Percentiles rank a stretch among this genome's conserved stretches.
Evolutionary conservation across 2,329 filamentous ascomycete genomes (phyloP).

Genomic region (Leptographium wingfieldii): DNA sequence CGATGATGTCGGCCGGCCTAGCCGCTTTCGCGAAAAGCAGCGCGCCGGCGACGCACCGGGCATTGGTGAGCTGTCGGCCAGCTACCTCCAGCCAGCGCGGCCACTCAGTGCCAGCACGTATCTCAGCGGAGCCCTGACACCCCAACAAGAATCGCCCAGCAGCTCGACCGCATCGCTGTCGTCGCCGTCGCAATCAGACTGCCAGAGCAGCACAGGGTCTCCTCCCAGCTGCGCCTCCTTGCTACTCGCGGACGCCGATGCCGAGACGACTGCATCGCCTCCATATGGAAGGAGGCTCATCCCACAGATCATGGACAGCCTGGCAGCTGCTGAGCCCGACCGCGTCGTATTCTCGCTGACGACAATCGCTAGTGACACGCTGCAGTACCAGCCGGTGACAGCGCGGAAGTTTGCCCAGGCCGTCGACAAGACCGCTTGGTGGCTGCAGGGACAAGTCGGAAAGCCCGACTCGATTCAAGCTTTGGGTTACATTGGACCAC

Average conservation of each 20-base stretch:
- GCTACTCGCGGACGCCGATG: background rate
- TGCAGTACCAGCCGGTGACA: background rate
- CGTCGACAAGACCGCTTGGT: slow-evolving; percentile 2
- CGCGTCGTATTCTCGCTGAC: slow-evolving; percentile 1
- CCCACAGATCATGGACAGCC: slow-evolving; percentile 3
- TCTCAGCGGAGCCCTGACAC: background rate
- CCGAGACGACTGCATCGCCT: background rate
- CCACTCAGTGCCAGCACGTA: background rate
- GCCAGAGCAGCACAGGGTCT: background rate
- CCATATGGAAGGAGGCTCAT: background rate
- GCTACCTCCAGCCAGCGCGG: background rate
- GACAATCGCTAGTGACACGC: background rate
- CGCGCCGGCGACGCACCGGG: background rate
- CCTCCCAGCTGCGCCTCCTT: background rate
- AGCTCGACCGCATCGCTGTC: background rate
- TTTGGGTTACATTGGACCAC: background rate
- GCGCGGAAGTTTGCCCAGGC: background rate
- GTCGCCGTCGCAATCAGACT: background rate
- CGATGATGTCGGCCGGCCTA: slow-evolving; percentile 22
- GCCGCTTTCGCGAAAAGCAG: slow-evolving; percentile 33
- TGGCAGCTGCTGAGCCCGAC: background rate
- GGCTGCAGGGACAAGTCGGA: background rate
- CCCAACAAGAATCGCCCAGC: background rate
- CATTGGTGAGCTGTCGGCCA: background rate
- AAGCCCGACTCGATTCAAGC: background rate